Evolutionary conservation across 495 filamentous ascomycete genomes (phyloP), one percentile per base, ranked within the genome.

Genomic region (Aspergillus haitiensis): DNA sequence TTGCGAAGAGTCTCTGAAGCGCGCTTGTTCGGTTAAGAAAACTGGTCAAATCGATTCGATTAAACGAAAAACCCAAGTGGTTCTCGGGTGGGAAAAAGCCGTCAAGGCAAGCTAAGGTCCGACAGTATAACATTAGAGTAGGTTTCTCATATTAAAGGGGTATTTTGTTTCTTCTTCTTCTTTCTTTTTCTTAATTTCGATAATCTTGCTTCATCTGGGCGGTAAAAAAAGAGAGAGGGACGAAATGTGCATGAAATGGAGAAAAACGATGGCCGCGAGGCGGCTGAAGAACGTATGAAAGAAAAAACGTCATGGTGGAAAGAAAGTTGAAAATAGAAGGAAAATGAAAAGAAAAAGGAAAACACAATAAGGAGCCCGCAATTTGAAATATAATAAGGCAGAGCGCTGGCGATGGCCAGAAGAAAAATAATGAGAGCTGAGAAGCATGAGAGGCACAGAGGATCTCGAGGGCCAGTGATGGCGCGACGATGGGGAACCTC

Each of bases 91-190:
- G 34, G 44, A 2, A 33, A 2, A 35, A 52, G 31, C 60, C 60
- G 68, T 49, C 53, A 47, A 50, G 40, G 62, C 64, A 59, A 72
- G 75, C 75, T 79, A 79, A 68, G 64, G 71, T 56, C 65, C 62
- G 70, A 66, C 54, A 77, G 66, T 47, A 71, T 75, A 67, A 76
- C 65, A 72, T 76, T 69, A 71, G 70, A 72, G 50, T 64, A 67
- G 55, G 63, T 67, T 67, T 66, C 63, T 67, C 47, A 68, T 57
- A 54, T 62, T 58, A 63, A 27, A 3, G 21, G 21, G 21, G 21
- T 1, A 1, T 27, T 27, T 27, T 27, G 1, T 27, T 27, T 27
- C 3, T 1, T 27, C 21, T 27, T 27, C 3, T 3, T 27, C n/a
- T 27, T 27, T 3, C 3, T 27, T 27, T 27, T 27, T 58, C 62